Percentiles rank a stretch among this genome's conserved stretches.
phyloP scores from a whole-genome alignment of 306 rosid genomes.

The Vigna angularis region DNA sequence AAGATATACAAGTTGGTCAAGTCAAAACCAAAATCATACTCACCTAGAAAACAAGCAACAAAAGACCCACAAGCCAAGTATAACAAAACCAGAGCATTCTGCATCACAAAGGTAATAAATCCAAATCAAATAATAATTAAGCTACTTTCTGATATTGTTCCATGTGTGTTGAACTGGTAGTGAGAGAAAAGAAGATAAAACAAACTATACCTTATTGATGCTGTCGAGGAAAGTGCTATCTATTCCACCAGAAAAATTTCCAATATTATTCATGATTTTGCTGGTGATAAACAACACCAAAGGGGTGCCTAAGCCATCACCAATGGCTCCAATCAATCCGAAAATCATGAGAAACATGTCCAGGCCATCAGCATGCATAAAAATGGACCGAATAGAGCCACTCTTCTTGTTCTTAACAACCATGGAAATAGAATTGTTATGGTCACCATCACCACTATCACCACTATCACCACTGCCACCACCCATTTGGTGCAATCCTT shows the following conservation, averaged over 20 bases:
- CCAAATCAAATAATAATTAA: constrained; percentile 28
- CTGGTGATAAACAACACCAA: constrained; percentile 47
- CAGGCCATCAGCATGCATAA: constrained; percentile 76
- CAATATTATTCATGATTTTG: constrained; percentile 54
- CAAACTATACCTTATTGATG: constrained; percentile 47
- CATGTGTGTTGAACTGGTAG: not conserved
- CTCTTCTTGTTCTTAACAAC: constrained; percentile 43
- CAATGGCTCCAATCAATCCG: constrained; percentile 72
- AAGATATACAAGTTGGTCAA: not conserved
- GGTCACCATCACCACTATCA: constrained; percentile 25
- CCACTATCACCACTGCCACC: constrained; percentile 29
- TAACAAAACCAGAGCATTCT: constrained; percentile 79
- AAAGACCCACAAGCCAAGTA: constrained; percentile 77
- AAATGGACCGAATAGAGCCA: constrained; percentile 64
- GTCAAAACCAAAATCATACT: constrained; percentile 43
- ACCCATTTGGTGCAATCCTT: constrained; percentile 38
- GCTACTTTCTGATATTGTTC: not conserved
- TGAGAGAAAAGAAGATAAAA: not conserved
- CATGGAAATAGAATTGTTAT: constrained; percentile 5
- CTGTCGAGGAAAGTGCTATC: constrained; percentile 8
- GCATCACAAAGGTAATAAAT: constrained; percentile 47
- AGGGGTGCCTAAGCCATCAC: constrained; percentile 76
- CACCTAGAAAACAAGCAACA: constrained; percentile 82
- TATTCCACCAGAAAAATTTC: constrained; percentile 5
- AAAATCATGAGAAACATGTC: constrained; percentile 66